Evolutionary conservation across 2,329 filamentous ascomycete genomes (phyloP).

Genomic region (Zymoseptoria tritici): DNA sequence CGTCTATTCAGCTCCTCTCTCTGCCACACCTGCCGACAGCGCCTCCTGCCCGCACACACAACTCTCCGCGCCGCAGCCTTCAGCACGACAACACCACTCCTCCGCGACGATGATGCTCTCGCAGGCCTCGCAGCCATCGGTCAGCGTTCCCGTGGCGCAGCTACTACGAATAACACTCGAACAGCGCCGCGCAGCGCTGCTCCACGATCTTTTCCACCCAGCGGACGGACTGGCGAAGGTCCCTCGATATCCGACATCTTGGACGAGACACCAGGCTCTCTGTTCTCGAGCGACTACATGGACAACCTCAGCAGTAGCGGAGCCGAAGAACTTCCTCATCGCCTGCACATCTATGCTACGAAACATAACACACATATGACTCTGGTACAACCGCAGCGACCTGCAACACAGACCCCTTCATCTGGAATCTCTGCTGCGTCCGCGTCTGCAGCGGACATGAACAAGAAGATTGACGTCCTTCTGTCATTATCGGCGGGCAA

Average conservation of each 20-base stretch:
- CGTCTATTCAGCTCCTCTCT: constrained; percentile 28
- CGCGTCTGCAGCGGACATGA: constrained; percentile 44
- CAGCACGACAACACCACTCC: constrained; percentile 1
- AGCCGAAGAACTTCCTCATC: constrained; percentile 50
- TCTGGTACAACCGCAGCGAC: constrained; percentile 59
- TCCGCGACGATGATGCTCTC: background rate
- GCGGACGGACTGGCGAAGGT: background rate
- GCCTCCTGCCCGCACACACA: constrained; percentile 22
- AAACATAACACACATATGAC: constrained; percentile 97
- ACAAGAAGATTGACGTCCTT: constrained; percentile 52
- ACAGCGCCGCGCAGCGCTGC: constrained; percentile 67
- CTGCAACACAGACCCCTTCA: constrained; percentile 21
- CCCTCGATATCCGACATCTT: background rate
- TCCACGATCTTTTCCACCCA: constrained; percentile 59
- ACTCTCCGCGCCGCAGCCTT: constrained; percentile 23
- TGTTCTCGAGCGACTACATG: constrained; percentile 7
- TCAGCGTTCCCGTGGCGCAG: background rate
- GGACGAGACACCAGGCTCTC: constrained; percentile 1
- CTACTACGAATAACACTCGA: constrained; percentile 44
- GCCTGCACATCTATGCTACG: constrained; percentile 77
- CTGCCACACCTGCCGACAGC: constrained; percentile 34
- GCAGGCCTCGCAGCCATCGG: background rate
- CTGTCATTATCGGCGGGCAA: constrained; percentile 77
- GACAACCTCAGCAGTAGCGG: constrained; percentile 13
- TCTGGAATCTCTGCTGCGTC: constrained; percentile 22